These are phyloP conservation scores for Lepidium didymum DNA, from an alignment of 345 rosid species.

Conservation along the genomic window DNA sequence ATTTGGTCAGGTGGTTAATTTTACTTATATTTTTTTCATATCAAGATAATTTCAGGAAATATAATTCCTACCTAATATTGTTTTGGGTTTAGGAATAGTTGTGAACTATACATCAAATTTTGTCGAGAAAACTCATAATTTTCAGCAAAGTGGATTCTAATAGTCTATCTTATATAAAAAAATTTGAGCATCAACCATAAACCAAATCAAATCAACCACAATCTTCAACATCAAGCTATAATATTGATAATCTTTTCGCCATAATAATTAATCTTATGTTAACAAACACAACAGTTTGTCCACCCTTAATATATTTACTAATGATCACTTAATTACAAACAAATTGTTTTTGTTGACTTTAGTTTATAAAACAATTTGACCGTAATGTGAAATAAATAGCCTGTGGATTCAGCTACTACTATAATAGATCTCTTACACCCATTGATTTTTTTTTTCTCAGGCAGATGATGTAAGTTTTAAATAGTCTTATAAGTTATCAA, in stretches of 20 bases:
- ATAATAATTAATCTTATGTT: neutral
- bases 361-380: neutral
- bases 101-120: too few relatives aligned
- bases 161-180: neutral
- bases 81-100: too few relatives aligned
- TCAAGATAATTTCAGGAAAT: too few relatives aligned
- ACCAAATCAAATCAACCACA: conserved; percentile 14
- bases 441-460: neutral
- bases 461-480: neutral
- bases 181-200: conserved; percentile 13
- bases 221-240: neutral
- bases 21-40: too few relatives aligned
- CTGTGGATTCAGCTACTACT: neutral
- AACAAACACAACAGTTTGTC: neutral
- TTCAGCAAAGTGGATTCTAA: neutral
- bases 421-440: neutral
- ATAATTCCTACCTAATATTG: too few relatives aligned
- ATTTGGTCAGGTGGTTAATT: too few relatives aligned
- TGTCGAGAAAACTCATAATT: too few relatives aligned
- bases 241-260: neutral
- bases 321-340: neutral
- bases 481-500: neutral
- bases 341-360: neutral
- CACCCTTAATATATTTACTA: neutral
- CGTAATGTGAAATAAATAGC: neutral